Evolutionary conservation across 495 filamentous ascomycete species (phyloP).

Genomic region (Thozetella sp.): DNA sequence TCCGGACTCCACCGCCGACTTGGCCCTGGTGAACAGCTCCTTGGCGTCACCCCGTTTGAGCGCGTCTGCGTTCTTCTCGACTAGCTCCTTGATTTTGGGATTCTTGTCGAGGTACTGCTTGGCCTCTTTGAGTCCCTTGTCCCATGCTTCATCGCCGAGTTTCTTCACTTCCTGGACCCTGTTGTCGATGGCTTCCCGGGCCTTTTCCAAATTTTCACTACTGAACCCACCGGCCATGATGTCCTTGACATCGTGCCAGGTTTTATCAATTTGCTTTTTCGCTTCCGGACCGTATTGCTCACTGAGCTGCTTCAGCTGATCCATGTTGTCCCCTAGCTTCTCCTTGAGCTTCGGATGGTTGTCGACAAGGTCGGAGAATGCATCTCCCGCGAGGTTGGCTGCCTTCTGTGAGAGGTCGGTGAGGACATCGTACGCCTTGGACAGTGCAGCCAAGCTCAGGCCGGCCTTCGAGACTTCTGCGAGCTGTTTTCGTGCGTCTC

Average conservation of each 20-base stretch:
- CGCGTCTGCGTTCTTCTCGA: constrained; percentile 60
- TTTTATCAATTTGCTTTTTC: constrained; percentile 68
- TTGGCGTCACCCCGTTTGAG: constrained; percentile 61
- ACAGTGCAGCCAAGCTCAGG: constrained; percentile 51
- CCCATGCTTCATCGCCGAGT: constrained; percentile 64
- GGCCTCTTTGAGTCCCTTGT: constrained; percentile 62
- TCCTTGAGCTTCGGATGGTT: constrained; percentile 70
- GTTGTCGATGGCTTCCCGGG: constrained; percentile 62
- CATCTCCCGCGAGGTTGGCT: constrained; percentile 54
- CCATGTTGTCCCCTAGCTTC: constrained; percentile 62
- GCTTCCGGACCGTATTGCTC: constrained; percentile 67
- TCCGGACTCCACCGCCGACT: constrained; percentile 54
- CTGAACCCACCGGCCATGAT: constrained; percentile 56
- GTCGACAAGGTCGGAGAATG: constrained; percentile 57
- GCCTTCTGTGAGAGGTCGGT: constrained; percentile 52
- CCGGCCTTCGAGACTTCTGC: constrained; percentile 49
- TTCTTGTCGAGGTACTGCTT: constrained; percentile 67
- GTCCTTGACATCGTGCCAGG: constrained; percentile 59
- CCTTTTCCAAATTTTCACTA: constrained; percentile 48
- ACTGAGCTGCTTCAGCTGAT: constrained; percentile 65
- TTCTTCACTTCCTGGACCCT: constrained; percentile 62
- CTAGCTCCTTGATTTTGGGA: constrained; percentile 63
- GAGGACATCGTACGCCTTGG: constrained; percentile 52
- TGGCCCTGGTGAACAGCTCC: constrained; percentile 55
- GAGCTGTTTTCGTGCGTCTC: constrained; percentile 60